Conservation (phyloP, 495 filamentous ascomycete species). For the Aspergillus cristatus region DNA sequence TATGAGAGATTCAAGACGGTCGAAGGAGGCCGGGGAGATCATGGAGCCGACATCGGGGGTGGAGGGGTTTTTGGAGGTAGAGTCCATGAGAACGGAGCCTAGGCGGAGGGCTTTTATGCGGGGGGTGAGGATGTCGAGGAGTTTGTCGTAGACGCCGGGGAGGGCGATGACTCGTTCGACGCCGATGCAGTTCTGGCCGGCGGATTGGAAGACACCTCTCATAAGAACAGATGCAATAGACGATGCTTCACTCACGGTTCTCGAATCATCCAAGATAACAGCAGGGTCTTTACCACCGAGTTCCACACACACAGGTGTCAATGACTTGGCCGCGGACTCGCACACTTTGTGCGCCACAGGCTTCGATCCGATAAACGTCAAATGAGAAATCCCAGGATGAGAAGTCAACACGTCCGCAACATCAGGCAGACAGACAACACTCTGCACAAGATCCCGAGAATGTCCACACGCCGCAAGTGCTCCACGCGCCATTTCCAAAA, state of each 20-base stretch:
- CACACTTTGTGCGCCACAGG: slow-evolving; percentile 84
- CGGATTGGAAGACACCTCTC: slow-evolving; percentile 87
- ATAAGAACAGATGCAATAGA: slow-evolving; percentile 72
- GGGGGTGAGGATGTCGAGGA: slow-evolving; percentile 60
- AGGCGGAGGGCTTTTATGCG: slow-evolving; percentile 64
- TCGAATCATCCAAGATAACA: slow-evolving; percentile 75
- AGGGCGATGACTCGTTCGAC: slow-evolving; percentile 86
- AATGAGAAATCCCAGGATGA: slow-evolving; percentile 72
- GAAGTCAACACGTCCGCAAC: slow-evolving; percentile 76
- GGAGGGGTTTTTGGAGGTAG: slow-evolving; percentile 23
- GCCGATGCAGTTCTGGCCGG: slow-evolving; percentile 98
- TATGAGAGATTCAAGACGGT: slow-evolving; percentile 61
- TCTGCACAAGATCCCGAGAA: slow-evolving; percentile 73
- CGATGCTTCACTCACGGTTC: slow-evolving; percentile 47
- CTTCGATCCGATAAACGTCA: slow-evolving; percentile 96
- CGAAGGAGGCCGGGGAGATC: slow-evolving; percentile 69
- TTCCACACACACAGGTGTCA: slow-evolving; percentile 81
- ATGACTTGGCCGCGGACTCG: slow-evolving; percentile 67
- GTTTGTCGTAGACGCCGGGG: slow-evolving; percentile 59
- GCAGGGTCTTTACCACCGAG: slow-evolving; percentile 93
- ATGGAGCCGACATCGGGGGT: slow-evolving; percentile 74
- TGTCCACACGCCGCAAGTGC: slow-evolving; percentile 80
- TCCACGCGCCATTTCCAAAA: slow-evolving; percentile 62
- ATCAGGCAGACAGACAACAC: slow-evolving; percentile 76
- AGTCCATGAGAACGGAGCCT: slow-evolving; percentile 52